Conservation (phyloP, 371 early-diverging fungal species). For the Mucor velutinosus region DNA sequence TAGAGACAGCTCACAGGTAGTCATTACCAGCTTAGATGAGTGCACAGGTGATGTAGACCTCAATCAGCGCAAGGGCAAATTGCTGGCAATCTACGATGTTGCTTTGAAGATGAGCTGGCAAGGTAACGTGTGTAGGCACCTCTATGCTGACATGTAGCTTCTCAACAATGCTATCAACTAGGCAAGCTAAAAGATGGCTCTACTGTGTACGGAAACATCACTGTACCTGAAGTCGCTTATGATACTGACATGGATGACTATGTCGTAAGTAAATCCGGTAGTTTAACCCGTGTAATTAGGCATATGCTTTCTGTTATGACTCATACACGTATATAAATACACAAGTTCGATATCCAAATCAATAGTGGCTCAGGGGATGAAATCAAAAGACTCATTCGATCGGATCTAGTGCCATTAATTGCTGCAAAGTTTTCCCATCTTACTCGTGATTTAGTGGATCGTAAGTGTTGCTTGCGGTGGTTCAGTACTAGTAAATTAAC, state of each 20-base stretch:
- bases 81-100: constrained; percentile 88
- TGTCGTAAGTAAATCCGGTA: constrained; percentile 53
- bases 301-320: neutral
- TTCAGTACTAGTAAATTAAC: neutral
- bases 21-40: constrained; percentile 58
- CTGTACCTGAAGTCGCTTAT: constrained; percentile 88
- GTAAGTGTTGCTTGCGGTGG: constrained; percentile 35
- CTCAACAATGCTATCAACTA: neutral
- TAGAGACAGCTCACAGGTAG: constrained; percentile 54
- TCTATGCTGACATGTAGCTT: neutral
- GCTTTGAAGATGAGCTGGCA: constrained; percentile 49
- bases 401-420: constrained; percentile 61
- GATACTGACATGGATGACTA: constrained; percentile 79
- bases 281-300: neutral
- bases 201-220: constrained; percentile 67
- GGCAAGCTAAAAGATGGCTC: constrained; percentile 10
- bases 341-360: constrained; percentile 9
- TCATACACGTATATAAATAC: neutral
- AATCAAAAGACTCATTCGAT: constrained; percentile 46
- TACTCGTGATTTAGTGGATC: constrained; percentile 68
- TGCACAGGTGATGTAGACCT: constrained; percentile 87
- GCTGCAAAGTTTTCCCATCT: constrained; percentile 66
- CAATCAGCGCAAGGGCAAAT: constrained; percentile 91
- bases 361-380: neutral
- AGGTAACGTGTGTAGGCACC: constrained; percentile 14